A percentile compares a stretch with the other conserved stretches of the same genome.
Conservation (phyloP, 176 grass and related monocot species). For the Paspalum notatum region DNA sequence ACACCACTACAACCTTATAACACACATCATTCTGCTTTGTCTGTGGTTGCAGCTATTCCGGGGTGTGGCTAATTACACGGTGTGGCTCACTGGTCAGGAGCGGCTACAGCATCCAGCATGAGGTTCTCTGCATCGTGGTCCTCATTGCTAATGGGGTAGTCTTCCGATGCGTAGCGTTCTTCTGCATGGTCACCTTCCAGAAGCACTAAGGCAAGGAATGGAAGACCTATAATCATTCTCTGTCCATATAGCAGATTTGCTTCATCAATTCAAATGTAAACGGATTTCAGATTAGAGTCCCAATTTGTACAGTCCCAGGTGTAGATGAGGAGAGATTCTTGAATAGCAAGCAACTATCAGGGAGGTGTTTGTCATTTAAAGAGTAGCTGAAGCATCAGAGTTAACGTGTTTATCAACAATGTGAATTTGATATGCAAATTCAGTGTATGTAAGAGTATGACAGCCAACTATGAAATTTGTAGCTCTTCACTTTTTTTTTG, state of each 20-base stretch:
- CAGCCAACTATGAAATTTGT: conserved; percentile 13
- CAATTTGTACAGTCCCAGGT: conserved; percentile 20
- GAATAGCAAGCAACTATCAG: conserved; percentile 30
- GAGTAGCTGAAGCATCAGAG: conserved; percentile 16
- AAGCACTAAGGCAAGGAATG: conserved; percentile 43
- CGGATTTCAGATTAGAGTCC: conserved; percentile 47
- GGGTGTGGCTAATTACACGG: conserved; percentile 68
- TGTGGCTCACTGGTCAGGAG: conserved; percentile 61
- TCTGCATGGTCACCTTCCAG: conserved; percentile 74
- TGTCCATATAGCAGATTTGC: conserved; percentile 7
- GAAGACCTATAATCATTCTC: background rate
- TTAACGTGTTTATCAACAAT: conserved; percentile 6
- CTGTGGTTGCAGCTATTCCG: conserved; percentile 55
- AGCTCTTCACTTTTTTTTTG: conserved; percentile 10
- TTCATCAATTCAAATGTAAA: conserved; percentile 5
- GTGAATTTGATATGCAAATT: conserved; percentile 33
- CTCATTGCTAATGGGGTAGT: conserved; percentile 2
- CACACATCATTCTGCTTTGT: background rate
- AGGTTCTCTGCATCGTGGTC: background rate
- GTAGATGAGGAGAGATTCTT: conserved; percentile 40
- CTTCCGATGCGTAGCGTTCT: conserved; percentile 70
- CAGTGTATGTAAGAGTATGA: background rate
- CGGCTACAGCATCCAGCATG: conserved; percentile 63
- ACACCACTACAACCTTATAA: background rate
- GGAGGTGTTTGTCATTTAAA: conserved; percentile 13